A percentile compares a stretch with the other conserved stretches of the same genome.
phyloP scores from a whole-genome alignment of 108 stramenopile species.

The Chaetoceros tenuissimus region DNA sequence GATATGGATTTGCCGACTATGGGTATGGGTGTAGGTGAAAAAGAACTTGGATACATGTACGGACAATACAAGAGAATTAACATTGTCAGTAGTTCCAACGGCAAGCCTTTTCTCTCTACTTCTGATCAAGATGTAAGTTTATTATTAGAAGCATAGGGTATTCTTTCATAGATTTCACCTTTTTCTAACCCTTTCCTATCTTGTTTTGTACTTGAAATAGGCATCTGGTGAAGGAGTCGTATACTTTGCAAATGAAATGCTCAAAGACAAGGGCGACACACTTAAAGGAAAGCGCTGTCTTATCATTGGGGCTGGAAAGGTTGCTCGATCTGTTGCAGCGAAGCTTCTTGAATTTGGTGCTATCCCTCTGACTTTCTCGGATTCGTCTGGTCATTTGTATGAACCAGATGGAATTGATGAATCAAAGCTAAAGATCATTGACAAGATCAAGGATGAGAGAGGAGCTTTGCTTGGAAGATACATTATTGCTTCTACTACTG shows the following conservation, averaged over 20 bases:
- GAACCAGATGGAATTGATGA: constrained; percentile 92
- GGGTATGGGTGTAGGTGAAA: constrained; percentile 84
- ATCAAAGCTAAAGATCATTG: constrained; percentile 80
- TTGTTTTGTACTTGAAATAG: constrained; percentile 28
- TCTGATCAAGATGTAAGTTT: constrained; percentile 26
- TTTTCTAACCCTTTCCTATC: background rate
- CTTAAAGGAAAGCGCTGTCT: constrained; percentile 91
- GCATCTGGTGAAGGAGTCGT: constrained; percentile 91
- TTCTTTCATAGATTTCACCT: background rate
- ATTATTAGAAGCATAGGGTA: too few relatives aligned
- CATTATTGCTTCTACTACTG: constrained; percentile 78
- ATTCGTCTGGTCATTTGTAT: constrained; percentile 90
- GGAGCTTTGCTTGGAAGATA: constrained; percentile 88
- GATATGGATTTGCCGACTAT: constrained; percentile 87
- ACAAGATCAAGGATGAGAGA: constrained; percentile 90
- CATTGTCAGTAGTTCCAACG: constrained; percentile 30
- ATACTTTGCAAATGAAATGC: constrained; percentile 84
- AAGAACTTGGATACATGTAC: constrained; percentile 93
- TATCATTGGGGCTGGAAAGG: constrained; percentile 90
- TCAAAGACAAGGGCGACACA: constrained; percentile 78
- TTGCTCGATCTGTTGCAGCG: constrained; percentile 84
- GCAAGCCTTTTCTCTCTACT: constrained; percentile 45
- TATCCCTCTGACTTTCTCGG: constrained; percentile 89
- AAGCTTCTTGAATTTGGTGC: constrained; percentile 93
- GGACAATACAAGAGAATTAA: constrained; percentile 98